Percentiles rank a stretch among this genome's conserved stretches.
These are phyloP conservation scores for Adansonia grandidieri DNA, from an alignment of 441 rosid species.

Conservation along the genomic window DNA sequence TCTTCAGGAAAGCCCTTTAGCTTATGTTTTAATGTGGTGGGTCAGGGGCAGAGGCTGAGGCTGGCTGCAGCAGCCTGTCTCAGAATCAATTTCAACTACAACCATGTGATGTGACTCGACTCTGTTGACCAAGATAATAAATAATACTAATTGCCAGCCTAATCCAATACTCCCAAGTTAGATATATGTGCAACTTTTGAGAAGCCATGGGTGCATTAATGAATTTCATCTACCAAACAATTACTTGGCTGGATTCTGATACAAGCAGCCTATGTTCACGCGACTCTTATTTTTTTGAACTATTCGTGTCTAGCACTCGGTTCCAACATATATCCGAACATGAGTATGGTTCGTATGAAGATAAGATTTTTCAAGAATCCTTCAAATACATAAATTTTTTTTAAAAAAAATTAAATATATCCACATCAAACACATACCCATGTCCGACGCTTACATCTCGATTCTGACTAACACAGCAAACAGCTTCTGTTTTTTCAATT, in stretches of 20 bases:
- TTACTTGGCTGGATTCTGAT: no score
- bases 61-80: background rate
- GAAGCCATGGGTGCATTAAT: background rate
- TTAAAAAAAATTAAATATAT: no score
- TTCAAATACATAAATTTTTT: no score
- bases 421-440: no score
- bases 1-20: background rate
- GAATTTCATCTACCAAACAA: background rate
- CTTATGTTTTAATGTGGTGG: constrained; percentile 9
- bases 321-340: no score
- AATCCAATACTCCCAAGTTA: background rate
- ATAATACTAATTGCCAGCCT: background rate
- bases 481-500: constrained; percentile 6
- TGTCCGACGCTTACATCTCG: background rate
- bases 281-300: no score
- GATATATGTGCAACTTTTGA: background rate
- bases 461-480: background rate
- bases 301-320: no score
- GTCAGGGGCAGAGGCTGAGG: background rate
- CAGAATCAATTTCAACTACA: background rate
- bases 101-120: background rate
- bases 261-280: no score
- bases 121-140: background rate
- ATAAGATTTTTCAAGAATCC: no score
- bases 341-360: no score